phyloP scores from a whole-genome alignment of 305 asterid species.

The Salvia sclarea region DNA sequence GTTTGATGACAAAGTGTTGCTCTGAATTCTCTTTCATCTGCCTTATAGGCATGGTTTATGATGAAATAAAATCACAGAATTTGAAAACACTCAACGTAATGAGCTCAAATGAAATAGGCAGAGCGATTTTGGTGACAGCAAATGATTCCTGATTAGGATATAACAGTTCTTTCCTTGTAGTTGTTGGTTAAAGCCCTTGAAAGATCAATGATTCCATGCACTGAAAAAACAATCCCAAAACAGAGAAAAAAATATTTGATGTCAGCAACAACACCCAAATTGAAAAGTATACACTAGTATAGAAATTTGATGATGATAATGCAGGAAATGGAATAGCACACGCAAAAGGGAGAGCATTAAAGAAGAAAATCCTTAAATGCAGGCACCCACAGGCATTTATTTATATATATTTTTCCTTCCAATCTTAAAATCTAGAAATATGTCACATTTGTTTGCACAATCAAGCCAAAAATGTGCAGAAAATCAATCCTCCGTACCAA shows the following conservation, averaged over 20 bases:
- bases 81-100: slow-evolving; percentile 14
- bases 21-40: slow-evolving; percentile 76
- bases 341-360: slow-evolving; percentile 51
- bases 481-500: slow-evolving; percentile 27
- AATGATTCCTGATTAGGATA: slow-evolving; percentile 33
- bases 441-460: slow-evolving; percentile 43
- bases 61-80: slow-evolving; percentile 15
- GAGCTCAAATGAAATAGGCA: slow-evolving; percentile 9
- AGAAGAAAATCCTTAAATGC: slow-evolving; percentile 41
- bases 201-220: slow-evolving; percentile 52
- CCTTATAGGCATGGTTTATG: slow-evolving; percentile 76
- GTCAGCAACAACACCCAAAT: slow-evolving; percentile 52
- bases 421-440: slow-evolving; percentile 30
- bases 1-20: slow-evolving; percentile 67
- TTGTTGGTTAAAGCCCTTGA: slow-evolving; percentile 40
- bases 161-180: slow-evolving; percentile 29
- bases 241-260: slow-evolving; percentile 33
- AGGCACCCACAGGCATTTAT: slow-evolving; percentile 38
- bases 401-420: slow-evolving; percentile 36
- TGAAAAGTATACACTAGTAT: slow-evolving; percentile 35
- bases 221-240: slow-evolving; percentile 50
- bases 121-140: slow-evolving; percentile 23
- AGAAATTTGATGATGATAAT: slow-evolving; percentile 45
- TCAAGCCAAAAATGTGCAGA: slow-evolving; percentile 43
- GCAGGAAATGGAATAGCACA: slow-evolving; percentile 46